Evolutionary conservation across 805 yeast species (phyloP).

Genomic region (Candida alai): DNA sequence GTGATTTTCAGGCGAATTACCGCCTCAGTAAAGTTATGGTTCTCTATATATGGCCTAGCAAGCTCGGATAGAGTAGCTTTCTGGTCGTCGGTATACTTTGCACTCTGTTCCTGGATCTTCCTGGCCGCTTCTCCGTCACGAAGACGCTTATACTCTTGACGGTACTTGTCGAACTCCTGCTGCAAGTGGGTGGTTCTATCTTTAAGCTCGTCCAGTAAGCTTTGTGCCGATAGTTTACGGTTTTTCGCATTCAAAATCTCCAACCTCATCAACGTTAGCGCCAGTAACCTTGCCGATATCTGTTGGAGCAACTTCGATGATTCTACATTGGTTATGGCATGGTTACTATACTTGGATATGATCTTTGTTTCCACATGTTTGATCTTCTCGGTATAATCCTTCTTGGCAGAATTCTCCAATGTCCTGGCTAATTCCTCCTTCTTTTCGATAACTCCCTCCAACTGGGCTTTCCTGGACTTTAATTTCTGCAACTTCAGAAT

Average conservation of each 20-base stretch:
- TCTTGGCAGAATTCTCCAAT: constrained; percentile 34
- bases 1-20: constrained; percentile 38
- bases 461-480: constrained; percentile 10
- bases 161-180: constrained; percentile 30
- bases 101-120: constrained; percentile 31
- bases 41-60: constrained; percentile 34
- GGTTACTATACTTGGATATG: neutral
- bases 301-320: constrained; percentile 5
- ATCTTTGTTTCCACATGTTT: constrained; percentile 26
- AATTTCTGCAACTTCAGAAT: constrained; percentile 13
- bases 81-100: constrained; percentile 35
- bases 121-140: constrained; percentile 39
- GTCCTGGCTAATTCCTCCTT: constrained; percentile 22
- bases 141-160: constrained; percentile 33
- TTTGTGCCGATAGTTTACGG: constrained; percentile 18
- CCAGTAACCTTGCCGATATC: constrained; percentile 7
- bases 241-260: constrained; percentile 11
- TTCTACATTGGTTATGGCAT: constrained; percentile 2
- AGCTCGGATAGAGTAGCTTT: constrained; percentile 35
- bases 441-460: neutral
- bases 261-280: constrained; percentile 2
- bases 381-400: constrained; percentile 41
- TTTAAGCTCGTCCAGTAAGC: constrained; percentile 25
- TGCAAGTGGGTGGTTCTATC: constrained; percentile 15
- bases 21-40: constrained; percentile 34